Conservation (phyloP, 23 red algal genomes). For the Rhodosorus marinus region DNA sequence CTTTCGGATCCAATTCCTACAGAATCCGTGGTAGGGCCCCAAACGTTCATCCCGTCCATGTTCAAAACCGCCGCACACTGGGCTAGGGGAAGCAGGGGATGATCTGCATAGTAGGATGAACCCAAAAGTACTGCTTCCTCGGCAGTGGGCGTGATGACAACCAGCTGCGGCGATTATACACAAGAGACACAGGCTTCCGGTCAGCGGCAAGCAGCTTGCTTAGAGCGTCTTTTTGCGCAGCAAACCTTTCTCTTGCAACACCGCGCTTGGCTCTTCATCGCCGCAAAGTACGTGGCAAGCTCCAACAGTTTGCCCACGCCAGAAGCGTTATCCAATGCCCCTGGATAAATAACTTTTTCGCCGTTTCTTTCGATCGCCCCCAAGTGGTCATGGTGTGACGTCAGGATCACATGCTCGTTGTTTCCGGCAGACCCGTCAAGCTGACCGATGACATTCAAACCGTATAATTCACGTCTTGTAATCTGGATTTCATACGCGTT, state of each 20-base stretch:
- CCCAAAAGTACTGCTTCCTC: slow-evolving; percentile 10
- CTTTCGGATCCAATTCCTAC: neutral
- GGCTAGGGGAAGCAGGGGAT: too few relatives aligned
- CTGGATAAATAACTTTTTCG: slow-evolving; percentile 5
- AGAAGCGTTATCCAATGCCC: slow-evolving; percentile 16
- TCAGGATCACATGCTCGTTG: neutral
- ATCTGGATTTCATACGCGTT: too few relatives aligned
- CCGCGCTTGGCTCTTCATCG: neutral
- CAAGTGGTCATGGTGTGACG: slow-evolving; percentile 9
- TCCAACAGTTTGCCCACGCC: slow-evolving; percentile 7
- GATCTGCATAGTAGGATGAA: neutral
- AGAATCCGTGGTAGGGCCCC: slow-evolving; percentile 2
- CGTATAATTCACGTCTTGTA: too few relatives aligned
- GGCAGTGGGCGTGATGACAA: slow-evolving; percentile 8
- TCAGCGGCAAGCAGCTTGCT: too few relatives aligned
- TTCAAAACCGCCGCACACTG: neutral
- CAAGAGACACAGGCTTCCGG: too few relatives aligned
- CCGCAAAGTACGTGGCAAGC: slow-evolving; percentile 1
- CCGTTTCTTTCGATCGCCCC: neutral
- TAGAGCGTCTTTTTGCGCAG: too few relatives aligned
- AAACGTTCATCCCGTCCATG: slow-evolving; percentile 13
- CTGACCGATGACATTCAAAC: neutral
- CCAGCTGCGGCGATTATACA: neutral
- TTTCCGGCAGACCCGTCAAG: neutral
- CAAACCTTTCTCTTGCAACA: too few relatives aligned